These are phyloP conservation scores for Lichina pygmaea DNA, from an alignment of 495 filamentous ascomycete genomes.

Conservation along the genomic window DNA sequence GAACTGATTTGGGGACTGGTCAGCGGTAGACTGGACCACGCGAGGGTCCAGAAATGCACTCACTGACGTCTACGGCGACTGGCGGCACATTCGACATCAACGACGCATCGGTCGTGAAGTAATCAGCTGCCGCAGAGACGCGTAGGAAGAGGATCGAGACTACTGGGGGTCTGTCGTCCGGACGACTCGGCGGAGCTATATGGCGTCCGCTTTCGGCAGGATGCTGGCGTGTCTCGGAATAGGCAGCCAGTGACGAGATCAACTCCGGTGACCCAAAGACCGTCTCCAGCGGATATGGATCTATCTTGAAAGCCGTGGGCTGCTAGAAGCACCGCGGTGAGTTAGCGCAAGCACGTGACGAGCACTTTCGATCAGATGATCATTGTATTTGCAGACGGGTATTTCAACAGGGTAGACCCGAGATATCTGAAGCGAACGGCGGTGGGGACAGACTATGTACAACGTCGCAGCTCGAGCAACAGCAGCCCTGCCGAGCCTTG, in stretches of 20 bases:
- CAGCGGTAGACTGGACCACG: neutral
- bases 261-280: slow-evolving; percentile 33
- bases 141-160: slow-evolving; percentile 52
- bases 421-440: too few species aligned
- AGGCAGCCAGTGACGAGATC: slow-evolving; percentile 33
- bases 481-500: too few species aligned
- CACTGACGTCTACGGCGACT: slow-evolving; percentile 54
- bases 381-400: too few species aligned
- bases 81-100: slow-evolving; percentile 54
- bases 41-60: neutral
- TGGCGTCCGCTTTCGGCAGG: neutral
- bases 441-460: too few species aligned
- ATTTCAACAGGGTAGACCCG: too few species aligned
- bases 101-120: slow-evolving; percentile 41
- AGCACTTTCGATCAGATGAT: too few species aligned
- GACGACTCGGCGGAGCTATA: neutral
- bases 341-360: too few species aligned
- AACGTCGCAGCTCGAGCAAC: too few species aligned
- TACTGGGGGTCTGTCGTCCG: neutral
- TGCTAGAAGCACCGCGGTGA: slow-evolving; percentile 23
- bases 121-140: slow-evolving; percentile 54
- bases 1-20: slow-evolving; percentile 17
- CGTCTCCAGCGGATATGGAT: slow-evolving; percentile 27
- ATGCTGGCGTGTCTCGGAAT: slow-evolving; percentile 24
- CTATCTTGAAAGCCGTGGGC: slow-evolving; percentile 58